Conservation (phyloP, 495 filamentous ascomycete genomes). For the Pseudoneurospora amorphoporcata region DNA sequence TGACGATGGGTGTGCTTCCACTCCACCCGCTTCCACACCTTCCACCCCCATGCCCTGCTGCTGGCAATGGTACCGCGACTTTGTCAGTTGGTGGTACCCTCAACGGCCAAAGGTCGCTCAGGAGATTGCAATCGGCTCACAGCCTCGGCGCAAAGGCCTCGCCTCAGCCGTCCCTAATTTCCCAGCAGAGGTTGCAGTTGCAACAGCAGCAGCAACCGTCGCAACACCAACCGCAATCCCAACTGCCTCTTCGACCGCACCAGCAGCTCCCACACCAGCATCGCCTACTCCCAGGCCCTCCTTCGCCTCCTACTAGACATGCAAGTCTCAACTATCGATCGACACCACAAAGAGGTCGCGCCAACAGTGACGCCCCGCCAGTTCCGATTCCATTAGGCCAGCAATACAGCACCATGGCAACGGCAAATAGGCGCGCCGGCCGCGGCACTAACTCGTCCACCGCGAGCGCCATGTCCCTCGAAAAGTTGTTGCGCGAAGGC, state of each 20-base stretch:
- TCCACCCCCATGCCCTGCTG: neutral
- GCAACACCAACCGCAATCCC: constrained; percentile 10
- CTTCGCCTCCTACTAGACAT: constrained; percentile 19
- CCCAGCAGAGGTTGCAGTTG: constrained; percentile 39
- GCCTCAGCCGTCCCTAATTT: constrained; percentile 37
- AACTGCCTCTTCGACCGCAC: neutral
- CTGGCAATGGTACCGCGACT: neutral
- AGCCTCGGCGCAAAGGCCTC: constrained; percentile 36
- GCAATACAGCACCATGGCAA: constrained; percentile 23
- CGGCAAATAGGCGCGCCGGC: constrained; percentile 33
- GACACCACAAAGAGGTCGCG: constrained; percentile 48
- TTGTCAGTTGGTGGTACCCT: neutral
- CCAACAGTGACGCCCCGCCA: constrained; percentile 60
- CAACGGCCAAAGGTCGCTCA: constrained; percentile 32
- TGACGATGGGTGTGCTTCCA: constrained; percentile 11
- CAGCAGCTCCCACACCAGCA: constrained; percentile 5
- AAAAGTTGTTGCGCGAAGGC: constrained; percentile 58
- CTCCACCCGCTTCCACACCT: constrained; percentile 22
- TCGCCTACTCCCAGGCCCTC: neutral
- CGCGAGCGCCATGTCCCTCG: constrained; percentile 53
- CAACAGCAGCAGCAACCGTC: constrained; percentile 18
- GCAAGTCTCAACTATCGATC: constrained; percentile 32
- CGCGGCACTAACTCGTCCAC: constrained; percentile 46
- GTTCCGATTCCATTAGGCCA: constrained; percentile 12
- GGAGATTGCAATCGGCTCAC: constrained; percentile 48